Conservation (phyloP, 2,329 filamentous ascomycete species). For the Trichoderma harzianum region DNA sequence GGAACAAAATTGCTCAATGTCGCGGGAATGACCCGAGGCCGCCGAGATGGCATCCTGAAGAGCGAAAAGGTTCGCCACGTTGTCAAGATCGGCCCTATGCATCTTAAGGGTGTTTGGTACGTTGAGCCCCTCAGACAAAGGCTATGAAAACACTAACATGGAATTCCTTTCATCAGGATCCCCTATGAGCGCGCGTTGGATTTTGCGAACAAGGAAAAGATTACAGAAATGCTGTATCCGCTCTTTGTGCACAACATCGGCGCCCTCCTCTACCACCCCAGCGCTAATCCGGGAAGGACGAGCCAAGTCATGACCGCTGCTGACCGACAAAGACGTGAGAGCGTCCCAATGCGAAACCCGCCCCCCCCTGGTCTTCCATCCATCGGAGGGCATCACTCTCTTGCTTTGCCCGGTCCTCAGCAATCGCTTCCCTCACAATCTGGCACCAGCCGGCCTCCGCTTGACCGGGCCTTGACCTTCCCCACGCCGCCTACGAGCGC, state of each 20-base stretch:
- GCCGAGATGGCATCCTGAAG: conserved; percentile 93
- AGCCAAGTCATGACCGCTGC: conserved; percentile 85
- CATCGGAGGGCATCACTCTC: conserved; percentile 60
- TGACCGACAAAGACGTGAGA: conserved; percentile 71
- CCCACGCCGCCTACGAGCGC: conserved; percentile 90
- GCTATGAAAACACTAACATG: conserved; percentile 13
- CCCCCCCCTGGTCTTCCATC: conserved; percentile 58
- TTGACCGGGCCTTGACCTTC: conserved; percentile 88
- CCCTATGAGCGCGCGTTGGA: conserved; percentile 96
- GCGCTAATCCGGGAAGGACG: conserved; percentile 71
- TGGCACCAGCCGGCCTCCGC: conserved; percentile 67
- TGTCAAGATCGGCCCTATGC: conserved; percentile 98
- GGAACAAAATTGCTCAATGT: conserved; percentile 96
- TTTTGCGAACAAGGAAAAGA: conserved; percentile 99
- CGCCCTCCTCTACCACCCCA: conserved; percentile 86
- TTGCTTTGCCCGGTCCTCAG: conserved; percentile 59
- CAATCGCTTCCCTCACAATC: conserved; percentile 62
- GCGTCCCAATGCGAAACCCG: conserved; percentile 60
- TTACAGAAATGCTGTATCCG: conserved; percentile 90
- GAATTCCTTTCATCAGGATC: conserved; percentile 62
- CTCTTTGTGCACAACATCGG: conserved; percentile 98
- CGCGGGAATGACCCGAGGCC: conserved; percentile 94
- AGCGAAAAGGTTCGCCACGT: conserved; percentile 96
- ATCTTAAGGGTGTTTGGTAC: conserved; percentile 95
- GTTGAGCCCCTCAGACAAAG: conserved; percentile 34